Conservation (phyloP, 116 monocot genomes). For the Cymodocea nodosa region DNA sequence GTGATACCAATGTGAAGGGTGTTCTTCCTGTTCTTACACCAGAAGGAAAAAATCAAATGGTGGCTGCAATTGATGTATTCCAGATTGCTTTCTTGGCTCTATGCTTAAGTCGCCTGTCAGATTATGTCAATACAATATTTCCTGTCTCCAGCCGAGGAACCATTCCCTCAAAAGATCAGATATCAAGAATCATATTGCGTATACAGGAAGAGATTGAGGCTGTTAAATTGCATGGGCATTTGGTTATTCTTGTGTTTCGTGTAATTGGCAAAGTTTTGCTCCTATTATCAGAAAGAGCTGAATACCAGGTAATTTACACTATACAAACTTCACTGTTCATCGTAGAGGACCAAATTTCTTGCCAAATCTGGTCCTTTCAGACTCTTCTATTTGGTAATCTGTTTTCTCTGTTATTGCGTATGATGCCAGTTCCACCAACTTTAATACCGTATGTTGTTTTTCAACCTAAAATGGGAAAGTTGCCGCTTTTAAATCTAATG, state of each 20-base stretch:
- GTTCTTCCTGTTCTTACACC: constrained; percentile 55
- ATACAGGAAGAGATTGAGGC: constrained; percentile 92
- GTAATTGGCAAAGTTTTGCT: constrained; percentile 74
- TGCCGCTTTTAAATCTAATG: no score
- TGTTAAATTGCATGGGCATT: constrained; percentile 68
- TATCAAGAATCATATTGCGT: constrained; percentile 63
- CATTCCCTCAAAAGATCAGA: constrained; percentile 91
- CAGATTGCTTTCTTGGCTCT: constrained; percentile 62
- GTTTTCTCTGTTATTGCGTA: no score
- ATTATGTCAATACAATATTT: constrained; percentile 77
- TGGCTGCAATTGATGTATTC: constrained; percentile 52
- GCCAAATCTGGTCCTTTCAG: no score
- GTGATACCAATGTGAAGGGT: constrained; percentile 82
- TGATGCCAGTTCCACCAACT: no score
- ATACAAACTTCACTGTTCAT: neutral
- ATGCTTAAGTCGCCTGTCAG: constrained; percentile 52
- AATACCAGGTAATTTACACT: constrained; percentile 61
- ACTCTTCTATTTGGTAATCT: no score
- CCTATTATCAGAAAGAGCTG: constrained; percentile 79
- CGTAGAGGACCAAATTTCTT: neutral
- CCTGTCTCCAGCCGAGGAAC: constrained; percentile 61
- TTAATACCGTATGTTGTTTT: no score
- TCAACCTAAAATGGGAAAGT: no score
- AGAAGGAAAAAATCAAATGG: constrained; percentile 80
- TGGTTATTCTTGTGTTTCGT: constrained; percentile 67